Evolutionary conservation across 345 rosid species (phyloP).

Genomic region (Hypericum androsaemum): DNA sequence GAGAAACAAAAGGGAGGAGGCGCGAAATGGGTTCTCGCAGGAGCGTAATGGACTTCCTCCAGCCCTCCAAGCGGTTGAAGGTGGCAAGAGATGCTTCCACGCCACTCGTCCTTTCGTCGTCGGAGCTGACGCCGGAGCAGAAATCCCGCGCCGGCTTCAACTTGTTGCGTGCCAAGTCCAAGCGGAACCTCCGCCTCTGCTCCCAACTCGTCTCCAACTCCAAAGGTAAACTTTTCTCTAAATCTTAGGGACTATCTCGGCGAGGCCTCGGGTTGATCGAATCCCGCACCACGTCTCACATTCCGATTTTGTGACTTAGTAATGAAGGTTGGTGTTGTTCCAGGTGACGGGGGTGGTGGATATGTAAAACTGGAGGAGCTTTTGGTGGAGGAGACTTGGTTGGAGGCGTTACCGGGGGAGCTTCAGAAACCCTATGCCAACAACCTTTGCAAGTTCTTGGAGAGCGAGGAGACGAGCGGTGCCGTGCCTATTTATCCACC

Average conservation of each 20-base stretch:
- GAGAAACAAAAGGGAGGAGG: no score
- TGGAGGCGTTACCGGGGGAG: slow-evolving; percentile 60
- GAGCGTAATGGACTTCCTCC: no score
- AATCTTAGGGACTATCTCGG: slow-evolving; percentile 4
- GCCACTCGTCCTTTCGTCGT: slow-evolving; percentile 7
- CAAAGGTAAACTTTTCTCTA: slow-evolving; percentile 27
- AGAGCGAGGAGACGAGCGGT: slow-evolving; percentile 31
- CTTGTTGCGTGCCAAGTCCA: slow-evolving; percentile 54
- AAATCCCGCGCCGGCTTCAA: slow-evolving; percentile 48
- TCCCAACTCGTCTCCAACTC: slow-evolving; percentile 42
- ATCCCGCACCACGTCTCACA: no score
- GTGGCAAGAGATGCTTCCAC: background rate
- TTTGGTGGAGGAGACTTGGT: slow-evolving; percentile 81
- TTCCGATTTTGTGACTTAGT: no score
- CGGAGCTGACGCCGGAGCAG: slow-evolving; percentile 43
- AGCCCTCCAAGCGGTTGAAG: no score
- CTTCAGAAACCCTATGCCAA: slow-evolving; percentile 55
- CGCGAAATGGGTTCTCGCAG: no score
- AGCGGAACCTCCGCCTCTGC: slow-evolving; percentile 58
- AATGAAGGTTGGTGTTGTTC: no score
- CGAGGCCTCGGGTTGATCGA: no score
- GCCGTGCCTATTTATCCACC: slow-evolving; percentile 56
- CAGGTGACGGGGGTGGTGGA: slow-evolving; percentile 35
- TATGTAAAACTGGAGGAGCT: slow-evolving; percentile 62
- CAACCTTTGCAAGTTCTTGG: slow-evolving; percentile 48